Conservation (phyloP, 306 rosid species). For the Sindora glabra region DNA sequence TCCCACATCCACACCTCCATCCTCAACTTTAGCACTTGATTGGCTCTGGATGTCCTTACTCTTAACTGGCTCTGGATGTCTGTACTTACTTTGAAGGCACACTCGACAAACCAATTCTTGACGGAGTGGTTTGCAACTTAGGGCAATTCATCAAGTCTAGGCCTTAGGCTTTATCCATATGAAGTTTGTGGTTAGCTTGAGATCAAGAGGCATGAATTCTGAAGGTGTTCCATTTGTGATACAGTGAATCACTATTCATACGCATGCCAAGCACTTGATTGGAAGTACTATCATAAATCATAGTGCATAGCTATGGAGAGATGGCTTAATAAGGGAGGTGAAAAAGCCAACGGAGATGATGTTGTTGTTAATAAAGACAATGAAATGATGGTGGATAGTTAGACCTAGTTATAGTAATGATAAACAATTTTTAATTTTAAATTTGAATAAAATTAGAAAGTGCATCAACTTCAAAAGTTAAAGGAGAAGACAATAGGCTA, state of each 20-base stretch:
- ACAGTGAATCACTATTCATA: constrained; percentile 82
- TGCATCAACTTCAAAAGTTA: no score
- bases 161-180: constrained; percentile 64
- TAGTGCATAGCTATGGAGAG: constrained; percentile 68
- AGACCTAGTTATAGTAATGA: no score
- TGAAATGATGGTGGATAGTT: constrained; percentile 34
- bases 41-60: constrained; percentile 54
- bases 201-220: constrained; percentile 73
- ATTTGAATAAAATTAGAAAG: no score
- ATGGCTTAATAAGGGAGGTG: constrained; percentile 59
- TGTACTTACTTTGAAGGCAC: constrained; percentile 70
- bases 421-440: neutral
- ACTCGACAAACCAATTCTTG: constrained; percentile 59
- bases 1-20: constrained; percentile 12
- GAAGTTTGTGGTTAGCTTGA: constrained; percentile 86
- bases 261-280: constrained; percentile 93
- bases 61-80: constrained; percentile 77
- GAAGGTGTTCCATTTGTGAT: constrained; percentile 87
- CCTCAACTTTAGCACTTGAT: constrained; percentile 24
- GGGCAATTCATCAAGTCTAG: constrained; percentile 30
- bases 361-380: constrained; percentile 29
- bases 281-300: constrained; percentile 81
- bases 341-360: constrained; percentile 19
- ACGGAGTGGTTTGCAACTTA: constrained; percentile 58
- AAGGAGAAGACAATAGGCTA: no score